Evolutionary conservation across 164 flowering plant genomes (phyloP).

Genomic region (Umbellularia californica): DNA sequence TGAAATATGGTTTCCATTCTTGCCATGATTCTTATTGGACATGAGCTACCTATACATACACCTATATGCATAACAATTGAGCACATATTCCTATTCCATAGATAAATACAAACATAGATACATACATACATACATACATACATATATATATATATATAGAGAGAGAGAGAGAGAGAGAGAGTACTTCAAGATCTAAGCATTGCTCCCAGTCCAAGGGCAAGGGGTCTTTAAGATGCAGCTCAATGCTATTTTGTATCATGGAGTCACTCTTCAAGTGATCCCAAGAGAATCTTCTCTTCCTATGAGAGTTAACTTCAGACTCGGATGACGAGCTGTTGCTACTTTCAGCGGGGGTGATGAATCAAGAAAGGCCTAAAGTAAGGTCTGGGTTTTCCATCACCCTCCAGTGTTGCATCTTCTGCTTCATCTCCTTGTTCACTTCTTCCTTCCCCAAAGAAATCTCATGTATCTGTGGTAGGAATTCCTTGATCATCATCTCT

Average conservation of each 20-base stretch:
- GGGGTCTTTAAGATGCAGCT: conserved; percentile 50
- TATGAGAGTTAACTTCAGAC: conserved; percentile 24
- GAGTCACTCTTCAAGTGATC: conserved; percentile 21
- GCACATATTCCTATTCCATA: background rate
- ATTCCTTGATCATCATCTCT: conserved; percentile 15
- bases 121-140: background rate
- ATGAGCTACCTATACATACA: background rate
- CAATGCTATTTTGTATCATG: conserved; percentile 29
- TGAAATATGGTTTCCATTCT: no score
- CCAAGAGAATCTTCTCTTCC: conserved; percentile 46
- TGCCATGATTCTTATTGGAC: background rate
- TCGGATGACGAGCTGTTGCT: conserved; percentile 23
- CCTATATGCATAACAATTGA: background rate
- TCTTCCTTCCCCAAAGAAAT: conserved; percentile 8
- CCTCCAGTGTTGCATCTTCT: background rate
- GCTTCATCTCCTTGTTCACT: conserved; percentile 6
- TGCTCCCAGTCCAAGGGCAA: conserved; percentile 64
- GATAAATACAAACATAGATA: background rate
- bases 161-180: conserved; percentile 15
- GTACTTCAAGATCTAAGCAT: conserved; percentile 62
- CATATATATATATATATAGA: background rate
- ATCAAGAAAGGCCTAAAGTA: conserved; percentile 37
- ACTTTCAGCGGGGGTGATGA: conserved; percentile 6
- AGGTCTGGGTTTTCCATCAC: conserved; percentile 45
- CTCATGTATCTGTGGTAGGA: conserved; percentile 12